A percentile compares a stretch with the other conserved stretches of the same genome.
Evolutionary conservation across 129 eudicot species (phyloP).

Genomic region (Cynara cardunculus): DNA sequence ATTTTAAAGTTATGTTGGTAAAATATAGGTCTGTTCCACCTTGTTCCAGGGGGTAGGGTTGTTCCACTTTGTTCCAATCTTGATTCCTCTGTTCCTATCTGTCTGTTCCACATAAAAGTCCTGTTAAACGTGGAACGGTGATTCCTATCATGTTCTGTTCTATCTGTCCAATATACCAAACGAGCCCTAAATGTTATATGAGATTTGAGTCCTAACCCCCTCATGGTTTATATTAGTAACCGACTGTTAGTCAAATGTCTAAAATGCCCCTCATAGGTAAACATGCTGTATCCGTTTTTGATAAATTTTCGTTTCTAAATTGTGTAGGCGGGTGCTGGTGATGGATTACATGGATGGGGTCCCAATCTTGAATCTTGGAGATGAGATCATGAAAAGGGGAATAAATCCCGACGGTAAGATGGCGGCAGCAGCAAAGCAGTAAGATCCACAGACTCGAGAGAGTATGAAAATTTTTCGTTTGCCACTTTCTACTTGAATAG

Average conservation of each 20-base stretch:
- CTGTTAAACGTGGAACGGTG: no score
- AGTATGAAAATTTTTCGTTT: slow-evolving; percentile 27
- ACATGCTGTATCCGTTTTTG: background rate
- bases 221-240: no score
- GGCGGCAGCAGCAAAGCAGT: slow-evolving; percentile 95
- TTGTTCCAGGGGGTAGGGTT: no score
- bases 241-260: slow-evolving; percentile 11
- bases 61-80: no score
- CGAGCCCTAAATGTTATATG: no score
- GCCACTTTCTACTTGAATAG: slow-evolving; percentile 11
- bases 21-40: no score
- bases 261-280: background rate
- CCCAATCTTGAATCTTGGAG: slow-evolving; percentile 92
- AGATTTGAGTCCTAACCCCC: no score
- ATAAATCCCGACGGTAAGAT: slow-evolving; percentile 74
- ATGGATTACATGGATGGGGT: slow-evolving; percentile 93
- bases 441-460: slow-evolving; percentile 53
- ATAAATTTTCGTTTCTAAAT: background rate
- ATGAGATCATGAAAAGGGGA: slow-evolving; percentile 87
- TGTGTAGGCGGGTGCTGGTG: slow-evolving; percentile 76
- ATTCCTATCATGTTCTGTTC: no score
- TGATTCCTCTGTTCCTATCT: no score
- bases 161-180: no score
- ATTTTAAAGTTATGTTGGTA: no score
- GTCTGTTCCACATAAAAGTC: no score